A percentile compares a stretch with the other conserved stretches of the same genome.
These are phyloP conservation scores for Isatis tinctoria DNA, from an alignment of 345 rosid species.

Conservation along the genomic window DNA sequence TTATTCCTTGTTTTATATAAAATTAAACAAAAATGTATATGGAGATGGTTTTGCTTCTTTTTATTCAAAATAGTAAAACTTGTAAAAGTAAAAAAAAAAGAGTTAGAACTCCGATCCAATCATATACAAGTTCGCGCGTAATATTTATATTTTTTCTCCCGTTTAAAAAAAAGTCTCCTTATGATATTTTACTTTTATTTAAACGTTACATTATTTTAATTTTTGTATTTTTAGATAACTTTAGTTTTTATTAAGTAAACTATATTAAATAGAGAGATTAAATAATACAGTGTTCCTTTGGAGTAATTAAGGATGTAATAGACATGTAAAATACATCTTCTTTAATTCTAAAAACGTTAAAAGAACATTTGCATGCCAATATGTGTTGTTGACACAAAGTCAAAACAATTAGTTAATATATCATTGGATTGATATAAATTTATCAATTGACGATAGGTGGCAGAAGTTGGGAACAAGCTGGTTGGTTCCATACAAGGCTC, in stretches of 20 bases:
- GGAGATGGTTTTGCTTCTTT: background rate
- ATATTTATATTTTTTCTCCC: background rate
- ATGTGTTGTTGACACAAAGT: background rate
- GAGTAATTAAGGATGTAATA: background rate
- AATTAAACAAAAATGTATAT: background rate
- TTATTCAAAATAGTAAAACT: no score
- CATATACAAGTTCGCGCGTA: background rate
- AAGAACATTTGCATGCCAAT: background rate
- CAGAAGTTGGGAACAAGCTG: conserved; percentile 50
- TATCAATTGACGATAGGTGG: conserved; percentile 40
- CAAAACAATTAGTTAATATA: background rate
- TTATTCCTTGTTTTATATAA: background rate
- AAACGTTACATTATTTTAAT: no score
- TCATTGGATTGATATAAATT: background rate
- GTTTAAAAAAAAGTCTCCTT: no score
- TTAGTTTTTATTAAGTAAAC: background rate
- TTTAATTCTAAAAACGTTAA: no score
- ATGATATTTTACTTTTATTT: no score
- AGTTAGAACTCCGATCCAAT: no score
- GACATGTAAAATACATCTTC: background rate
- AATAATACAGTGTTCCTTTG: background rate
- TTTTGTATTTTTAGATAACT: background rate
- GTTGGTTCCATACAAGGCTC: conserved; percentile 81
- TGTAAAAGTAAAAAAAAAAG: no score
- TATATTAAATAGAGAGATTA: background rate